Evolutionary conservation across 345 rosid genomes (phyloP).

Genomic region (Eucalyptus melliodora): DNA sequence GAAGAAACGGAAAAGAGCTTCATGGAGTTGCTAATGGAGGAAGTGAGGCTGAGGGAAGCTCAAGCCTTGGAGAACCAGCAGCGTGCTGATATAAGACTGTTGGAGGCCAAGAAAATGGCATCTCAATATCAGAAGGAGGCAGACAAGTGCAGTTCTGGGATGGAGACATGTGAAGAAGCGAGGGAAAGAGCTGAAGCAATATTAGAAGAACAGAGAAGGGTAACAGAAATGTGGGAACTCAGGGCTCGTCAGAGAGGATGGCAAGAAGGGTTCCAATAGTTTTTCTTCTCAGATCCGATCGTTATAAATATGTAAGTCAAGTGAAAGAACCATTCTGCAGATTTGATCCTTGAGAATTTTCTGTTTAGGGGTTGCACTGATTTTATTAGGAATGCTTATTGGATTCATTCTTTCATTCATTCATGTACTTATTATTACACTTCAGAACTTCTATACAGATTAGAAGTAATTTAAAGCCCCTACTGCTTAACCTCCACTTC

Average conservation of each 20-base stretch:
- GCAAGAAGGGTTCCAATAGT: background rate
- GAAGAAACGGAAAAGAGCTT: conserved; percentile 36
- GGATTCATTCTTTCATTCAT: background rate
- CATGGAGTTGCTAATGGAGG: conserved; percentile 30
- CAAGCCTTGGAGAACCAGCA: conserved; percentile 32
- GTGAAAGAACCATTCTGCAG: background rate
- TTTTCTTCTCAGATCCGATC: background rate
- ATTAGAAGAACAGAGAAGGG: conserved; percentile 28
- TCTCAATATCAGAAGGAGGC: conserved; percentile 62
- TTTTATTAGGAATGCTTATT: background rate
- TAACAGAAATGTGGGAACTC: conserved; percentile 15
- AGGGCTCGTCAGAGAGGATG: conserved; percentile 14
- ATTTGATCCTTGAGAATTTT: background rate
- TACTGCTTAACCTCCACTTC: background rate
- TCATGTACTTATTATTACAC: background rate
- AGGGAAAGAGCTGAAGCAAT: conserved; percentile 48
- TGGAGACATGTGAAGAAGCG: conserved; percentile 64
- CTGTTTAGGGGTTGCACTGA: background rate
- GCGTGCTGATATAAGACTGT: conserved; percentile 27
- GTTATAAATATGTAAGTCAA: background rate
- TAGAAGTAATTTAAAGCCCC: background rate
- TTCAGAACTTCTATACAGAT: background rate
- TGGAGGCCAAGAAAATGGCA: conserved; percentile 59
- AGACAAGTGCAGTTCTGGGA: conserved; percentile 58
- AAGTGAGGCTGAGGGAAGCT: conserved; percentile 42